phyloP scores from a whole-genome alignment of 2,329 filamentous ascomycete genomes.

The Pseudonectria buxi region DNA sequence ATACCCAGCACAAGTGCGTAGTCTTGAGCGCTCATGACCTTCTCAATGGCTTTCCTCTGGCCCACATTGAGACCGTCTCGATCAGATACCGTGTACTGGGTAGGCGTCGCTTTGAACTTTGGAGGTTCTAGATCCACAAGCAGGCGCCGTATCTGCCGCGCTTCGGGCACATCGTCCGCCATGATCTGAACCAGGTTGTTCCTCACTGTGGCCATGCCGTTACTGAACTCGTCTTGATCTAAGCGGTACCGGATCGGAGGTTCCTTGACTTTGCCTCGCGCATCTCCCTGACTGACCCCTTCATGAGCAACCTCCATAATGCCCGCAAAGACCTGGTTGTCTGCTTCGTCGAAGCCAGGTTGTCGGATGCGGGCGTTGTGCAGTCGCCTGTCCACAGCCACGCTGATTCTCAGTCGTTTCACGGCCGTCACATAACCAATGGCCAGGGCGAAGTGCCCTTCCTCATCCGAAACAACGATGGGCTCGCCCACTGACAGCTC shows the following conservation, averaged over 20 bases:
- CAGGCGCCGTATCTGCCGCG: constrained; percentile 65
- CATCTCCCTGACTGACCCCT: constrained; percentile 44
- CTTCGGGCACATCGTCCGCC: constrained; percentile 66
- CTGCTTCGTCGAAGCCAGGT: constrained; percentile 64
- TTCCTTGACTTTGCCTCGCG: constrained; percentile 44
- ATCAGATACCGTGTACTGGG: constrained; percentile 56
- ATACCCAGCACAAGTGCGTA: constrained; percentile 97
- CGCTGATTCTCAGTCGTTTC: constrained; percentile 67
- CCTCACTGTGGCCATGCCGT: constrained; percentile 89
- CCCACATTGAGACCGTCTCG: constrained; percentile 74
- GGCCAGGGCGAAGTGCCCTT: constrained; percentile 89
- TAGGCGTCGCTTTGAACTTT: constrained; percentile 60
- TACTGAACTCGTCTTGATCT: constrained; percentile 97
- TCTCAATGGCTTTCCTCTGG: constrained; percentile 78
- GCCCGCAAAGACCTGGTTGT: constrained; percentile 81
- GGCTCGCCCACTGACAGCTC: constrained; percentile 83
- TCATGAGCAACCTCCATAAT: constrained; percentile 76
- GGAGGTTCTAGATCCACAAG: constrained; percentile 74
- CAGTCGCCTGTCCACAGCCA: constrained; percentile 83
- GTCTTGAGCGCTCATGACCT: constrained; percentile 91
- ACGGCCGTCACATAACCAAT: constrained; percentile 84
- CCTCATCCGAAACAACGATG: constrained; percentile 91
- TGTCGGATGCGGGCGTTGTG: constrained; percentile 77
- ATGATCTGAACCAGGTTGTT: constrained; percentile 94
- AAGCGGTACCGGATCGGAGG: constrained; percentile 68